Conservation (phyloP, 352 stramenopile species). For the Globisporangium alternatum region DNA sequence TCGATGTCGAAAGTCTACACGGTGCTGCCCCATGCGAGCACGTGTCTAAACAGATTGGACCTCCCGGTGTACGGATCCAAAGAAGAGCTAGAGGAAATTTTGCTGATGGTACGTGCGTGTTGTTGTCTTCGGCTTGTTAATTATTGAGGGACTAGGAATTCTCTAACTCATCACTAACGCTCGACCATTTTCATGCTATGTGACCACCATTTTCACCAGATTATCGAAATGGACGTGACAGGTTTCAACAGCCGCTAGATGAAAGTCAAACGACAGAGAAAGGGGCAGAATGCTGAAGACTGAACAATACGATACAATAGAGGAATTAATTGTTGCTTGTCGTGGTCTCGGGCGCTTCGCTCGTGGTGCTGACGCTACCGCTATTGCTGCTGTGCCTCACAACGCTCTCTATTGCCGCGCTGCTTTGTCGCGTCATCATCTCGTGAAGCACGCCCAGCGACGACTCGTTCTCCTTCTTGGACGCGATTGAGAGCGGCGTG, state of each 20-base stretch:
- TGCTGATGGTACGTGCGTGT: conserved; percentile 78
- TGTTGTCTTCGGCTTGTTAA: neutral
- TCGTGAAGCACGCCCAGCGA: conserved; percentile 58
- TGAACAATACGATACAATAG: neutral
- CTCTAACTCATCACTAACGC: neutral
- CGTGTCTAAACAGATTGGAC: conserved; percentile 83
- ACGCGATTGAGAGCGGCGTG: conserved; percentile 62
- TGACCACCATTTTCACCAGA: conserved; percentile 19
- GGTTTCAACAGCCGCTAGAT: conserved; percentile 67
- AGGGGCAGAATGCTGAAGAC: neutral
- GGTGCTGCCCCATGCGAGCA: conserved; percentile 70
- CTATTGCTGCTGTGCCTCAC: conserved; percentile 12
- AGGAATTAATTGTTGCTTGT: conserved; percentile 12
- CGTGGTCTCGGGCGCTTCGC: conserved; percentile 20
- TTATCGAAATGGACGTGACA: conserved; percentile 74
- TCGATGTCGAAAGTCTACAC: conserved; percentile 43
- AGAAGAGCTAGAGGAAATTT: conserved; percentile 90
- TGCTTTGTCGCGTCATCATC: conserved; percentile 22
- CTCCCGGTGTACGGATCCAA: conserved; percentile 78
- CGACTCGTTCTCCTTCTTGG: conserved; percentile 61
- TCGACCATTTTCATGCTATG: conserved; percentile 1
- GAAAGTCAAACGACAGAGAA: neutral
- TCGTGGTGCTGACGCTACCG: conserved; percentile 7
- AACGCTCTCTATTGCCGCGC: conserved; percentile 11
- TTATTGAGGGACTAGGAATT: neutral